Evolutionary conservation across 176 grass and related monocot genomes (phyloP).

Genomic region (Oryza coarctata): DNA sequence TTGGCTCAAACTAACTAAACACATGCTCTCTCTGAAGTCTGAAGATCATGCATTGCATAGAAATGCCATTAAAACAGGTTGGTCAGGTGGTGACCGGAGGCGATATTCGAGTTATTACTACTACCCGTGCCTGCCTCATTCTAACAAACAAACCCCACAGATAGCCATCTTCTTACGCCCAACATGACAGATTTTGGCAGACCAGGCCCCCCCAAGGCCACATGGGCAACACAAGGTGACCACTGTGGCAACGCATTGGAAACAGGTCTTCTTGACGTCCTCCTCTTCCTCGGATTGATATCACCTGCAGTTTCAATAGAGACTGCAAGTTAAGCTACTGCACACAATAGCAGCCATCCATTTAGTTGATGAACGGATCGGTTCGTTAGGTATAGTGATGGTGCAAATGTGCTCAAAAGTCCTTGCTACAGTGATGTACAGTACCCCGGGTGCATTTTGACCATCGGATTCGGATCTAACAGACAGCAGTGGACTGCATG

Average conservation of each 20-base stretch:
- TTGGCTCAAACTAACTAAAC: neutral
- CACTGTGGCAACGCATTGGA: constrained; percentile 27
- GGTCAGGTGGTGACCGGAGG: neutral
- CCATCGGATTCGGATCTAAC: no score
- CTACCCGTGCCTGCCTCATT: neutral
- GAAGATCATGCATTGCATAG: neutral
- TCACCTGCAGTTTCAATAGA: no score
- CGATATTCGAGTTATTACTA: neutral
- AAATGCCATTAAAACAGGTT: neutral
- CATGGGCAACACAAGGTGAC: constrained; percentile 42
- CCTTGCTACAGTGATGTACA: no score
- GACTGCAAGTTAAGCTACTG: no score
- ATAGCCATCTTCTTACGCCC: neutral
- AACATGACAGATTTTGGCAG: constrained; percentile 13
- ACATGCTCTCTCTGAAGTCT: neutral
- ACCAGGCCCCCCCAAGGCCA: constrained; percentile 25
- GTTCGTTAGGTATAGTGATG: no score
- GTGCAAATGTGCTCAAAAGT: no score
- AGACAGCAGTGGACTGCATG: no score
- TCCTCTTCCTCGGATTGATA: neutral
- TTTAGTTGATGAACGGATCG: no score
- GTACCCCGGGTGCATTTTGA: no score
- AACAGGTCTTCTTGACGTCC: constrained; percentile 15
- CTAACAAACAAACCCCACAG: constrained; percentile 11
- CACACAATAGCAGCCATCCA: no score